These are phyloP conservation scores for Euphorbia tirucalli DNA, from an alignment of 345 rosid genomes.

Conservation along the genomic window DNA sequence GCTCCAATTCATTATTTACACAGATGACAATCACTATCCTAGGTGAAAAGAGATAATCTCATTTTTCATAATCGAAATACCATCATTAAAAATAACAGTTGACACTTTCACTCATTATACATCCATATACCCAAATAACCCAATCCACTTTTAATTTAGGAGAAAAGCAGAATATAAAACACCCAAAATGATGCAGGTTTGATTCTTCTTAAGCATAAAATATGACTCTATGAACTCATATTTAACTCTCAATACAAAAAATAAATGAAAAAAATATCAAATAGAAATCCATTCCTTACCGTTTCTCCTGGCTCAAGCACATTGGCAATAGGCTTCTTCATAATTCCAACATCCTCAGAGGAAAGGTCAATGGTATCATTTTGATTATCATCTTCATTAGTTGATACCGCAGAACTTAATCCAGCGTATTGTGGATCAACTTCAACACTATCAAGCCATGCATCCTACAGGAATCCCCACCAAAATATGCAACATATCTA, in stretches of 20 bases:
- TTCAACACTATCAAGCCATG: conserved; percentile 92
- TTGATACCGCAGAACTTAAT: conserved; percentile 22
- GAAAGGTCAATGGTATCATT: conserved; percentile 52
- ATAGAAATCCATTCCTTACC: no score
- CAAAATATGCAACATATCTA: not conserved
- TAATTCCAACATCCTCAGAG: conserved; percentile 58
- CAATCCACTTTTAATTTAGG: not conserved
- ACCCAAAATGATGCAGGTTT: not conserved
- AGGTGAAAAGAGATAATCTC: no score
- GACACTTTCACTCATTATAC: no score
- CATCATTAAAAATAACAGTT: no score
- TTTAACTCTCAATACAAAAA: not conserved
- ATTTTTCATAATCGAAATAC: no score
- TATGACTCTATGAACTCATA: no score
- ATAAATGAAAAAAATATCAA: not conserved
- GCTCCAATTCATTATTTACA: no score
- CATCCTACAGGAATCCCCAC: conserved; percentile 61
- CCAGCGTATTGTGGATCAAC: conserved; percentile 49
- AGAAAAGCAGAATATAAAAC: not conserved
- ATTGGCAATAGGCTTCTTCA: conserved; percentile 79
- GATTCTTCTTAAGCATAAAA: not conserved
- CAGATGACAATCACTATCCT: no score
- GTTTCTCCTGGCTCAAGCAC: conserved; percentile 91
- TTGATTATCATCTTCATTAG: conserved; percentile 26
- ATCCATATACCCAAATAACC: no score